A percentile compares a stretch with the other conserved stretches of the same genome.
Evolutionary conservation across 495 filamentous ascomycete genomes (phyloP).

Genomic region (Cercophora samala): DNA sequence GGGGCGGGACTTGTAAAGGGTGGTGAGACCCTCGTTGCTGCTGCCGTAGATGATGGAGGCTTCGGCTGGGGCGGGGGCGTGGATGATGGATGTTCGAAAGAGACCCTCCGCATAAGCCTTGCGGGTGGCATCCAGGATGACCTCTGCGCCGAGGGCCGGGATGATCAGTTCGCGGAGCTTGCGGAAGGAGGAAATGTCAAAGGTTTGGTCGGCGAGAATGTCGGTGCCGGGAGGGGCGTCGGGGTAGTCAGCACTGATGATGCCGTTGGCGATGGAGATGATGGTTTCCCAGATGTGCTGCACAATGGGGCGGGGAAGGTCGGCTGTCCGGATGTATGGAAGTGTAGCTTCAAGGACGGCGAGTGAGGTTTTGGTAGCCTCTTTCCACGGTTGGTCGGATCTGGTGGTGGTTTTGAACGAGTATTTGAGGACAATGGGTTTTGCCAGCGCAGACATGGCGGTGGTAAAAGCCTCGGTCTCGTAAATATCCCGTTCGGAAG

Average conservation of each 20-base stretch:
- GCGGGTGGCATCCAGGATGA: slow-evolving; percentile 63
- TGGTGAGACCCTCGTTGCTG: slow-evolving; percentile 50
- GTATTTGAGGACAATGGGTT: slow-evolving; percentile 73
- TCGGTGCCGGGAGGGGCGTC: slow-evolving; percentile 37
- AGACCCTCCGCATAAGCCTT: slow-evolving; percentile 70
- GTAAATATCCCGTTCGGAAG: slow-evolving; percentile 63
- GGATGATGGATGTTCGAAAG: slow-evolving; percentile 81
- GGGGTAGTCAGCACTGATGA: slow-evolving; percentile 56
- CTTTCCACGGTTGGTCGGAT: slow-evolving; percentile 70
- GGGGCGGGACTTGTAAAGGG: slow-evolving; percentile 60
- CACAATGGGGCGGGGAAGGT: slow-evolving; percentile 45
- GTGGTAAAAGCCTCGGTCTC: slow-evolving; percentile 56
- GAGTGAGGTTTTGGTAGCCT: slow-evolving; percentile 66
- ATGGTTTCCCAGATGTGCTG: slow-evolving; percentile 58
- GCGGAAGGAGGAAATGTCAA: slow-evolving; percentile 74
- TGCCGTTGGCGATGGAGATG: slow-evolving; percentile 56
- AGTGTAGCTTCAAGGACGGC: slow-evolving; percentile 66
- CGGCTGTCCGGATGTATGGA: slow-evolving; percentile 55
- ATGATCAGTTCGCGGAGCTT: slow-evolving; percentile 68
- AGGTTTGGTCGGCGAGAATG: slow-evolving; percentile 62
- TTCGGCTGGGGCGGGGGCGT: slow-evolving; percentile 63
- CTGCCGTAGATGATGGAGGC: slow-evolving; percentile 45
- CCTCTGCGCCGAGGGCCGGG: slow-evolving; percentile 62
- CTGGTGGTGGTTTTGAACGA: slow-evolving; percentile 53
- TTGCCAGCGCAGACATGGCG: slow-evolving; percentile 60